Base-by-base conservation (phyloP, 306 rosid genomes). In the Dalbergia cultrata region DNA sequence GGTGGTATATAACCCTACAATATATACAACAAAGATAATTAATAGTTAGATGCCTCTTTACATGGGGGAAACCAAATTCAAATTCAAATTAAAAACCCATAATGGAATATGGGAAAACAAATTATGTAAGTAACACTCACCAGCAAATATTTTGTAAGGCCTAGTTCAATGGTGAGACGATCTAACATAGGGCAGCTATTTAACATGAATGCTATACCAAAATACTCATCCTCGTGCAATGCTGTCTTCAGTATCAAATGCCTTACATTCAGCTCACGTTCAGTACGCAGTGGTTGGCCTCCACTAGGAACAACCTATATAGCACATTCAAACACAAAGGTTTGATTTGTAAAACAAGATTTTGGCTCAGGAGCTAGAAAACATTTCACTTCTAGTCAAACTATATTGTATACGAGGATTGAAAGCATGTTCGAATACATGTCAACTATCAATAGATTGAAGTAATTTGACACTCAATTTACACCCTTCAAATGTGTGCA, bases 171-270 rank as follows among this genome's bases (percentile, higher is more conserved):
- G 8, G 89, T 89, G 13, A 89, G 86, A 37, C 54, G 68, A 59
- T 83, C 77, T 45, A 89, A 21, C 5, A 0, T 5, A 17, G 86
- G 87, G 26, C 88, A 86, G 39, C 86, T 86, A 6, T 63, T 65
- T 14, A 91, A 57, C 71, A 91, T 58, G 56, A 87, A 89, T 21
- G 60, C 26, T 56, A 87, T 84, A 35, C 89, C 92, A 6, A 5
- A 35, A 13, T 67, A 81, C 60, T 87, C 92, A 81, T 64, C 3
- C 3, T 60, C 10, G 13, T 89, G 85, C 80, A 91, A 22, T 0
- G 45, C 39, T 0, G 84, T 73, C 22, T 88, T 89, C 82, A 87
- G 3, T 50, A 4, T 89, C 76, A 88, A 76, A 43, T 89, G 89
- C 18, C 47, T 47, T 0, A 81, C 70, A 1, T 64, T 62, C 72